Conservation (phyloP, 2,329 filamentous ascomycete genomes). For the Colletotrichum sp. region DNA sequence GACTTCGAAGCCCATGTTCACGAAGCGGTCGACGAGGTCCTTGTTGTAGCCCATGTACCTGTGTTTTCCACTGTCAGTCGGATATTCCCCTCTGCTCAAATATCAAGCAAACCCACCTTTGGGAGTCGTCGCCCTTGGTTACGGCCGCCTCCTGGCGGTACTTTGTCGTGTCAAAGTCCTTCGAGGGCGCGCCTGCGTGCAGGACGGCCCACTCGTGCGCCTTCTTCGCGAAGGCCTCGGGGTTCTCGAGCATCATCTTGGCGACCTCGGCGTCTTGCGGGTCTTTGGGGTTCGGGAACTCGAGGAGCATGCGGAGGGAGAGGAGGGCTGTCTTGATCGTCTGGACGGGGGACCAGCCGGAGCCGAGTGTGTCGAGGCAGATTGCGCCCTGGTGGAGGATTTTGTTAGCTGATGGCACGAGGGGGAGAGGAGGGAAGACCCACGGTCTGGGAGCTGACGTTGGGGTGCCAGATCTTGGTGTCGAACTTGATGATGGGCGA, state of each 20-base stretch:
- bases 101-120: conserved; percentile 31
- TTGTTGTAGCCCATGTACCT: conserved; percentile 91
- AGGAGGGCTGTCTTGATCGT: conserved; percentile 96
- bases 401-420: neutral
- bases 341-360: conserved; percentile 92
- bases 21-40: conserved; percentile 81
- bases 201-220: conserved; percentile 91
- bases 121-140: conserved; percentile 60
- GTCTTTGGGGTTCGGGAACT: conserved; percentile 92
- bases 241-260: conserved; percentile 82
- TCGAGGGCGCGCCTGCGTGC: conserved; percentile 76
- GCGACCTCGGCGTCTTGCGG: conserved; percentile 97
- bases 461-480: conserved; percentile 97
- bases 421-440: conserved; percentile 34
- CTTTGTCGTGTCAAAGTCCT: conserved; percentile 38
- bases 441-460: conserved; percentile 93
- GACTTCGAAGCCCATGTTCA: conserved; percentile 89
- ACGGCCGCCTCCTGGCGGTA: conserved; percentile 55
- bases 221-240: conserved; percentile 78
- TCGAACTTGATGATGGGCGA: conserved; percentile 90
- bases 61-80: neutral
- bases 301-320: conserved; percentile 90
- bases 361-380: conserved; percentile 89
- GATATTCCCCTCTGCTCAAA: too few relatives aligned
- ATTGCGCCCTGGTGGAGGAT: conserved; percentile 76